phyloP scores from a whole-genome alignment of 2,329 filamentous ascomycete genomes.

The Didymella pomorum region DNA sequence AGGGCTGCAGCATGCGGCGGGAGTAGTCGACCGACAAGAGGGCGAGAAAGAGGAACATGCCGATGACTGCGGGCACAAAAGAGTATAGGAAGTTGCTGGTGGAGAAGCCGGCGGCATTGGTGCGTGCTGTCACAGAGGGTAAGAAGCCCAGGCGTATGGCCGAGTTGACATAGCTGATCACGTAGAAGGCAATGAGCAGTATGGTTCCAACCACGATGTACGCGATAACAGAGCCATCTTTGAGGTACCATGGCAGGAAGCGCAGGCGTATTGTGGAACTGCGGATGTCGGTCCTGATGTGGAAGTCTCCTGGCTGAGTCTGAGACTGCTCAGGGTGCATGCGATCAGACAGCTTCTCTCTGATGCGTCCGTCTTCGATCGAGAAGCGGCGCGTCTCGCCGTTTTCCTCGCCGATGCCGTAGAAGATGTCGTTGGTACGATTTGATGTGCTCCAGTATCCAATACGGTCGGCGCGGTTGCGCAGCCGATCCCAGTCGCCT shows the following conservation, averaged over 20 bases:
- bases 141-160: conserved; percentile 74
- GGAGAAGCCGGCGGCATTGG: conserved; percentile 73
- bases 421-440: conserved; percentile 73
- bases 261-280: conserved; percentile 65
- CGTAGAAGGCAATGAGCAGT: conserved; percentile 63
- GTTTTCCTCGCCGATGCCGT: conserved; percentile 75
- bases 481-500: conserved; percentile 61
- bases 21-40: conserved; percentile 73
- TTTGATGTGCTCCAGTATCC: conserved; percentile 84
- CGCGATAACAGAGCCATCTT: conserved; percentile 69
- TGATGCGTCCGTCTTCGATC: conserved; percentile 57
- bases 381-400: conserved; percentile 60
- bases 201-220: conserved; percentile 62
- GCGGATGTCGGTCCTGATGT: conserved; percentile 61
- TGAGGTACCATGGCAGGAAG: conserved; percentile 80
- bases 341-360: conserved; percentile 54
- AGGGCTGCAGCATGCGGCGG: conserved; percentile 72
- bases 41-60: conserved; percentile 70
- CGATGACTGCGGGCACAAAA: conserved; percentile 74
- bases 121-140: conserved; percentile 70
- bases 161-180: conserved; percentile 78
- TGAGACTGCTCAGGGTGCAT: conserved; percentile 17
- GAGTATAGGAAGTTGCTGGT: conserved; percentile 87
- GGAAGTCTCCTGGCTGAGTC: conserved; percentile 49
- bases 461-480: conserved; percentile 72